Evolutionary conservation across 805 yeast species (phyloP).

Genomic region (Kodamaea hsintzibuensis): DNA sequence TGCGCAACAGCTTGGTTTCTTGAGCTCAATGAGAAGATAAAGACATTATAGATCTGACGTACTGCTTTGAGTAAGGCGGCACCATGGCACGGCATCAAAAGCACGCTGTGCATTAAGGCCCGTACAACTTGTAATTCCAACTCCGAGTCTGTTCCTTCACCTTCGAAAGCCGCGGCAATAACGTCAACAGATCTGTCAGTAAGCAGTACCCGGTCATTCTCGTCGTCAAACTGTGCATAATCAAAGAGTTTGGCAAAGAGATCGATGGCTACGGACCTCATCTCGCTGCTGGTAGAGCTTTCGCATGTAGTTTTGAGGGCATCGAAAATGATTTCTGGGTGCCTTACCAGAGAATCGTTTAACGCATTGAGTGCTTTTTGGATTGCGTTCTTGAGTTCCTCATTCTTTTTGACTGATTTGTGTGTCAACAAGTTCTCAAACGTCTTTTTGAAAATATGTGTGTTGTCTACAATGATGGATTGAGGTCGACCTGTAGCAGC

Average conservation of each 20-base stretch:
- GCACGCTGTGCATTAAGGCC: slow-evolving; percentile 84
- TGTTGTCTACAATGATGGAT: slow-evolving; percentile 20
- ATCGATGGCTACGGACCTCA: slow-evolving; percentile 77
- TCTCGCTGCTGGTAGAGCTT: slow-evolving; percentile 53
- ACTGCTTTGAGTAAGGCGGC: slow-evolving; percentile 85
- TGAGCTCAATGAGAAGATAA: slow-evolving; percentile 77
- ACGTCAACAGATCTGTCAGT: slow-evolving; percentile 85
- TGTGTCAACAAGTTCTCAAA: slow-evolving; percentile 56
- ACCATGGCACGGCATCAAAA: slow-evolving; percentile 88
- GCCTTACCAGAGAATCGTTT: slow-evolving; percentile 37
- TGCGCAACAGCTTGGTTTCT: slow-evolving; percentile 93
- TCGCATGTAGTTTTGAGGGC: slow-evolving; percentile 78
- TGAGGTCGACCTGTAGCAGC: not conserved
- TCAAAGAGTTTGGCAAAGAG: slow-evolving; percentile 85
- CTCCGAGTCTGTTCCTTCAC: slow-evolving; percentile 87
- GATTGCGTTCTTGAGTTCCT: slow-evolving; percentile 35
- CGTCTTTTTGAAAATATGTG: slow-evolving; percentile 48
- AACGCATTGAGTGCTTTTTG: slow-evolving; percentile 46
- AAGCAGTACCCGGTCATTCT: slow-evolving; percentile 54
- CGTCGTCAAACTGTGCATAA: slow-evolving; percentile 72
- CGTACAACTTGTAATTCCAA: slow-evolving; percentile 91
- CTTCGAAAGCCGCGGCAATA: slow-evolving; percentile 81
- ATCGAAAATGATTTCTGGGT: slow-evolving; percentile 64
- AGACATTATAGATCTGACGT: slow-evolving; percentile 90
- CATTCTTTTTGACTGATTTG: slow-evolving; percentile 62